phyloP scores from a whole-genome alignment of 169 alveolate species.

The Eimeria falciformis region DNA sequence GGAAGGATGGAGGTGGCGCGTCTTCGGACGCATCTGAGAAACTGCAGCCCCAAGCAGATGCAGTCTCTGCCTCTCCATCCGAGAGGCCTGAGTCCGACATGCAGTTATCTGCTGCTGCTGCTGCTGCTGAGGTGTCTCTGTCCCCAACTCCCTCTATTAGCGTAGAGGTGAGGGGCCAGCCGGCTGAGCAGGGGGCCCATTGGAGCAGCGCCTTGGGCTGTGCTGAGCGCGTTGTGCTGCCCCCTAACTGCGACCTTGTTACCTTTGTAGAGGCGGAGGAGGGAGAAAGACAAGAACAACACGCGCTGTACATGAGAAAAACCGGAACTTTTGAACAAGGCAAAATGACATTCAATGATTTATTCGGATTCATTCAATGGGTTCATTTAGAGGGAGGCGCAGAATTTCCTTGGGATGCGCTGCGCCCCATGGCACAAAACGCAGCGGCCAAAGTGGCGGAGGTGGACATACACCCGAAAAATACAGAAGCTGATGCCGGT shows the following conservation, averaged over 20 bases:
- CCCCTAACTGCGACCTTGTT: not conserved
- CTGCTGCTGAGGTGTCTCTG: not conserved
- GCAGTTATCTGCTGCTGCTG: not conserved
- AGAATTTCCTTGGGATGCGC: not conserved
- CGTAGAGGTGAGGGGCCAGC: not conserved
- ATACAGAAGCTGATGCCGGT: too few species aligned
- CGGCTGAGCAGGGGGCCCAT: not conserved
- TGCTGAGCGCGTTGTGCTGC: not conserved
- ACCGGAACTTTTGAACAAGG: not conserved
- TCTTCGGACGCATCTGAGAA: too few species aligned
- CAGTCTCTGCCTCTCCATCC: not conserved
- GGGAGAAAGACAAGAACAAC: not conserved
- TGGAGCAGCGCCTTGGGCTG: not conserved
- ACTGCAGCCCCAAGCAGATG: not conserved
- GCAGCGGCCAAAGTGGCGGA: too few species aligned
- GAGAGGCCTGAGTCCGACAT: not conserved
- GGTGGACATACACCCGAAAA: too few species aligned
- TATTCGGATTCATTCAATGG: conserved; percentile 6
- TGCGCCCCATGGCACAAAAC: not conserved
- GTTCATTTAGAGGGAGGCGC: not conserved
- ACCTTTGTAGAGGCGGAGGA: not conserved
- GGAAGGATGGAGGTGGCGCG: too few species aligned
- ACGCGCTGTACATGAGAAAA: not conserved
- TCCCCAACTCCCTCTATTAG: not conserved
- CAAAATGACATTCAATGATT: not conserved